These are phyloP conservation scores for Tulasnella calospora DNA, from an alignment of 768 basidiomycete genomes.

Conservation along the genomic window DNA sequence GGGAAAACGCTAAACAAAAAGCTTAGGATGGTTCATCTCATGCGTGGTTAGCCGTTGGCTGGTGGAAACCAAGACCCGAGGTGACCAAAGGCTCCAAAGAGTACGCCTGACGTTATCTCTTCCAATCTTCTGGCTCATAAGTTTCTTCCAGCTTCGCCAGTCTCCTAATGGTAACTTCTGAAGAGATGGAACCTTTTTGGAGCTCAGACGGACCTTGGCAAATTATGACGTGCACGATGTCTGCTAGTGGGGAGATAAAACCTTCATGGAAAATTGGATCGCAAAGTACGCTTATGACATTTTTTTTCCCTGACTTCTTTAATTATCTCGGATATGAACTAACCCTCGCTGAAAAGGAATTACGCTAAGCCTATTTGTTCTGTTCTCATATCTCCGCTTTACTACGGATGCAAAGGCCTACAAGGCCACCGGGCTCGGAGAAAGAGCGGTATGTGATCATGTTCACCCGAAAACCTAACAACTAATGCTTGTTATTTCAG, in stretches of 20 bases:
- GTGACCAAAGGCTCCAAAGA: neutral
- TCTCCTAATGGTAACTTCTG: neutral
- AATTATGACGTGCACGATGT: neutral
- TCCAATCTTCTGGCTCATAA: neutral
- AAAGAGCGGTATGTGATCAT: neutral
- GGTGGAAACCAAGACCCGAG: neutral
- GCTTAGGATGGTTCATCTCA: neutral
- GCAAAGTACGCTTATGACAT: neutral
- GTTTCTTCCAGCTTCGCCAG: neutral
- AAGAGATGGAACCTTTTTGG: neutral
- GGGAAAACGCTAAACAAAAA: neutral
- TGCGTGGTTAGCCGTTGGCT: neutral
- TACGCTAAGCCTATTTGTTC: neutral
- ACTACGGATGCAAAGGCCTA: neutral
- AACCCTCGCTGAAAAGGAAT: neutral
- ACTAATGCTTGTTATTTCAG: neutral
- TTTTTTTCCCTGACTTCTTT: neutral
- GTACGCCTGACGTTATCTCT: neutral
- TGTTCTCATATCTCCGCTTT: neutral
- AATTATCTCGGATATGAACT: neutral
- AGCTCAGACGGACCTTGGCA: neutral
- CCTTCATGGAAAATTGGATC: neutral
- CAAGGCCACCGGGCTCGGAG: neutral
- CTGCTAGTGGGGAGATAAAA: neutral
- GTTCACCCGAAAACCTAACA: neutral